Evolutionary conservation across 1,284 basidiomycete genomes (phyloP).

Genomic region (Coniophora puteana): DNA sequence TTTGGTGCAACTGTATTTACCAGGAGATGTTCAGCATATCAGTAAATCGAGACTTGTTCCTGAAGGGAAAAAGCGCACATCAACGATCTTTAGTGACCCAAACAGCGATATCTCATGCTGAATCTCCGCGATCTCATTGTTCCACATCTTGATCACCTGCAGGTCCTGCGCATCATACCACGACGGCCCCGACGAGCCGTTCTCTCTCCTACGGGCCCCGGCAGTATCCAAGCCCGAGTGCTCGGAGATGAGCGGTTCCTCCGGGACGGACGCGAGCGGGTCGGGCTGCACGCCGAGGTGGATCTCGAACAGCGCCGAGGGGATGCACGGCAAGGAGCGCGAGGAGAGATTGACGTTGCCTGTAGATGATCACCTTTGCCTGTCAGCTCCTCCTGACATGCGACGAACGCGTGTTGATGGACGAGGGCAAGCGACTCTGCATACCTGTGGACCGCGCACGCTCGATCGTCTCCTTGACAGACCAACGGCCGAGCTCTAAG

Average conservation of each 20-base stretch:
- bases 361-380: slow-evolving; percentile 36
- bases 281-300: slow-evolving; percentile 71
- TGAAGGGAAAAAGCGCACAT: slow-evolving; percentile 47
- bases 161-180: slow-evolving; percentile 82
- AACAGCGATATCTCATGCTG: slow-evolving; percentile 79
- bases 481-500: slow-evolving; percentile 59
- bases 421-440: too few species aligned
- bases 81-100: slow-evolving; percentile 71
- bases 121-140: slow-evolving; percentile 71
- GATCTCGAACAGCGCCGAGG: slow-evolving; percentile 74
- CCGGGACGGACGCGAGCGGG: slow-evolving; percentile 54
- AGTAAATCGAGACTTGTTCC: not conserved
- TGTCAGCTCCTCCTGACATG: slow-evolving; percentile 40
- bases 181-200: slow-evolving; percentile 47
- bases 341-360: slow-evolving; percentile 72
- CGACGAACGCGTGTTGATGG: slow-evolving; percentile 18
- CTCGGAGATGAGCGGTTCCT: slow-evolving; percentile 49
- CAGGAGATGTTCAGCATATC: slow-evolving; percentile 8
- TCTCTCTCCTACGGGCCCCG: too few species aligned
- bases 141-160: slow-evolving; percentile 68
- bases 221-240: slow-evolving; percentile 31
- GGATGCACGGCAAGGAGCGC: slow-evolving; percentile 64
- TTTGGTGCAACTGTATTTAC: slow-evolving; percentile 60
- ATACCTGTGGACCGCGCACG: slow-evolving; percentile 73
- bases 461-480: slow-evolving; percentile 73